A percentile compares a stretch with the other conserved stretches of the same genome.
Evolutionary conservation across 257 asterid genomes (phyloP).

Genomic region (Perilla frutescens): DNA sequence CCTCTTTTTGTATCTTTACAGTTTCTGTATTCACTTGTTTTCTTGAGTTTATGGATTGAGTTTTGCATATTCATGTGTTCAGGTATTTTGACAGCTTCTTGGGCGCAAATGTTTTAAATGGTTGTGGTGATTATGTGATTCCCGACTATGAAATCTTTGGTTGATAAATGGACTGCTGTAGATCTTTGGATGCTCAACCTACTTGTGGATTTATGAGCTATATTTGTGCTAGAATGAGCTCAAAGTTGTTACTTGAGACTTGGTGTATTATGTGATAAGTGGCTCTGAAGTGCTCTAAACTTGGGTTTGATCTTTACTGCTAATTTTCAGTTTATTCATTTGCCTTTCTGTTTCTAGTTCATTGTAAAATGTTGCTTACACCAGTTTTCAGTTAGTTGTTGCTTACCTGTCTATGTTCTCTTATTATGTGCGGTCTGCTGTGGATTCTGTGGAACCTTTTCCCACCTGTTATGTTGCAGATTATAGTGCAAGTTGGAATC

Average conservation of each 20-base stretch:
- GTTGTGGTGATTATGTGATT: slow-evolving; percentile 93
- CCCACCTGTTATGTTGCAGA: slow-evolving; percentile 9
- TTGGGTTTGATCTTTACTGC: slow-evolving; percentile 34
- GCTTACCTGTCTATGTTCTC: neutral
- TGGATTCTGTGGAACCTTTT: slow-evolving; percentile 6
- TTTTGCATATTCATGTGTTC: slow-evolving; percentile 70
- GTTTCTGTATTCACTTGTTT: slow-evolving; percentile 26
- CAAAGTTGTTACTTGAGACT: slow-evolving; percentile 58
- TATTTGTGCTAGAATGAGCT: slow-evolving; percentile 59
- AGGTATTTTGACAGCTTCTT: slow-evolving; percentile 97
- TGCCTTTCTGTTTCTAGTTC: slow-evolving; percentile 24
- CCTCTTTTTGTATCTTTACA: slow-evolving; percentile 14
- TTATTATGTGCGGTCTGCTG: neutral
- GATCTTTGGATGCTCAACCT: slow-evolving; percentile 96
- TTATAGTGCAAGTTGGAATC: neutral
- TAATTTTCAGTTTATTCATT: slow-evolving; percentile 20
- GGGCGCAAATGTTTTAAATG: slow-evolving; percentile 96
- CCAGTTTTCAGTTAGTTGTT: slow-evolving; percentile 31
- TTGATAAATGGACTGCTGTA: slow-evolving; percentile 90
- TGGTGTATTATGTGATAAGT: slow-evolving; percentile 69
- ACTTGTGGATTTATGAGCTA: slow-evolving; percentile 73
- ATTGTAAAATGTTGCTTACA: slow-evolving; percentile 27
- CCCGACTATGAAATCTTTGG: slow-evolving; percentile 91
- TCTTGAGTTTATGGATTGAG: slow-evolving; percentile 57
- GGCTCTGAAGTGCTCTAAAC: slow-evolving; percentile 44